phyloP scores from a whole-genome alignment of 2,329 filamentous ascomycete genomes.

The Stemphylium lycopersici region DNA sequence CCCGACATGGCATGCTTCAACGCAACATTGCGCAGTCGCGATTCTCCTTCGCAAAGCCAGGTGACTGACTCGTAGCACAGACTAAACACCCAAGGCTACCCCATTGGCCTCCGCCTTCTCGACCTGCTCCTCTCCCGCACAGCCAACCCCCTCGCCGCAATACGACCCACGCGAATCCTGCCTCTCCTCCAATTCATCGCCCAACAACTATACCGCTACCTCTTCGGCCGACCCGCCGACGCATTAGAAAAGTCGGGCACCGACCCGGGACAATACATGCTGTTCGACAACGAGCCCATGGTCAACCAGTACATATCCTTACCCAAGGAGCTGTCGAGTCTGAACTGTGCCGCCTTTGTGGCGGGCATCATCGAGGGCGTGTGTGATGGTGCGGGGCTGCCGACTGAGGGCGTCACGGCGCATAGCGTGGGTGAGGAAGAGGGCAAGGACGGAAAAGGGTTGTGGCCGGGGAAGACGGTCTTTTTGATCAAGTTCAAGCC shows the following conservation, averaged over 20 bases:
- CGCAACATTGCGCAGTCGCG: not conserved
- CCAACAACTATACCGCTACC: conserved; percentile 86
- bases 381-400: conserved; percentile 90
- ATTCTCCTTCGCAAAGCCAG: too few relatives aligned
- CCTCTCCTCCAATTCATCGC: conserved; percentile 94
- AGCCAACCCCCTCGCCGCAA: conserved; percentile 49
- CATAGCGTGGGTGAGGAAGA: conserved; percentile 68
- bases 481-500: conserved; percentile 91
- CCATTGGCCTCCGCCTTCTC: conserved; percentile 90
- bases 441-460: conserved; percentile 57
- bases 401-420: conserved; percentile 81
- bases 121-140: conserved; percentile 86
- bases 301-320: conserved; percentile 94
- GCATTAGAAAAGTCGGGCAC: conserved; percentile 87
- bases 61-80: conserved; percentile 52
- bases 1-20: not conserved
- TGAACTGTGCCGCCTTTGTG: conserved; percentile 95
- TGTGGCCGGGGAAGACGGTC: conserved; percentile 97
- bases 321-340: conserved; percentile 91
- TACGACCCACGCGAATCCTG: conserved; percentile 85
- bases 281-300: conserved; percentile 95
- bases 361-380: conserved; percentile 95
- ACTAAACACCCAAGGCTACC: conserved; percentile 89
- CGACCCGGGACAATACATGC: conserved; percentile 97
- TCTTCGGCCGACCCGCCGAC: conserved; percentile 90